Evolutionary conservation across 495 filamentous ascomycete genomes (phyloP).

Genomic region (Penicillium manginii): DNA sequence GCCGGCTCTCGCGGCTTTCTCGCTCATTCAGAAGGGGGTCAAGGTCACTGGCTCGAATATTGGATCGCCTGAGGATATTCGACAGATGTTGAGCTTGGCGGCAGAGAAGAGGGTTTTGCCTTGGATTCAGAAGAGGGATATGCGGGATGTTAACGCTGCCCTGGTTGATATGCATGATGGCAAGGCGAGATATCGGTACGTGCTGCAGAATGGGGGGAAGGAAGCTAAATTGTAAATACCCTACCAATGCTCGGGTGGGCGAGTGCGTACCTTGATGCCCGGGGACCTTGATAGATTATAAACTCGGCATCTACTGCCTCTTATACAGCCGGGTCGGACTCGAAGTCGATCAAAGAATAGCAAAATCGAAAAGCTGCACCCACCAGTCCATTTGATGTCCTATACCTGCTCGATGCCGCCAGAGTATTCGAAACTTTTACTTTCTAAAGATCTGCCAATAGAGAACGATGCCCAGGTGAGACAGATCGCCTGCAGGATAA

Average conservation of each 20-base stretch:
- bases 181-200: slow-evolving; percentile 75
- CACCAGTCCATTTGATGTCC: too few species aligned
- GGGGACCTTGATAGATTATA: not conserved
- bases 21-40: slow-evolving; percentile 69
- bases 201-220: slow-evolving; percentile 63
- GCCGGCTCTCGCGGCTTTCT: slow-evolving; percentile 65
- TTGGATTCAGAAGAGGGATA: slow-evolving; percentile 70
- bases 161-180: slow-evolving; percentile 70
- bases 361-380: too few species aligned
- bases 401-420: too few species aligned
- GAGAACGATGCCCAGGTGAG: too few species aligned
- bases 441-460: too few species aligned
- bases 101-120: slow-evolving; percentile 73
- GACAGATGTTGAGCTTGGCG: slow-evolving; percentile 78
- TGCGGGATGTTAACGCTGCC: slow-evolving; percentile 74
- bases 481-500: not conserved
- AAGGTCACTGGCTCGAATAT: slow-evolving; percentile 77
- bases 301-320: too few species aligned
- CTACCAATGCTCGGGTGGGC: not conserved
- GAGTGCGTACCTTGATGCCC: slow-evolving; percentile 8
- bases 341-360: too few species aligned
- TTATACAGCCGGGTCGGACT: too few species aligned
- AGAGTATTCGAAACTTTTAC: too few species aligned
- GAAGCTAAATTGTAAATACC: slow-evolving; percentile 34
- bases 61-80: slow-evolving; percentile 73